Conservation (phyloP, 140 eudicot genomes). For the Senecio squalidus region DNA sequence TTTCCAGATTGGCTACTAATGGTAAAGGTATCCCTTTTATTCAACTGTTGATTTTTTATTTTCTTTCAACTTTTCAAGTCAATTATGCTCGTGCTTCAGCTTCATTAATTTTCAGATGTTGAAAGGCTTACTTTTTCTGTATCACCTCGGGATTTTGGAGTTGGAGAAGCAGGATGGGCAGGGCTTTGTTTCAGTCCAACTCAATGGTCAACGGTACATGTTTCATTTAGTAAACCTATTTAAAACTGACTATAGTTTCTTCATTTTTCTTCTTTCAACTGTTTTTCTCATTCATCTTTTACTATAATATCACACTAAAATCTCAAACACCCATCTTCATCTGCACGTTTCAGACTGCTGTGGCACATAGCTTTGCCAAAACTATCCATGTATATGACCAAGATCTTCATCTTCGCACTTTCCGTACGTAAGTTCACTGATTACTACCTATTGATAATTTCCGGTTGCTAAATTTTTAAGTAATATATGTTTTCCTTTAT, state of each 20-base stretch:
- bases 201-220: conserved; percentile 74
- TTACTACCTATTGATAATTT: background rate
- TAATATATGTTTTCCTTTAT: background rate
- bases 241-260: too few species aligned
- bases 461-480: background rate
- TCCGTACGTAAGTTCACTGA: conserved; percentile 59
- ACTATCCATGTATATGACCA: conserved; percentile 72
- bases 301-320: too few species aligned
- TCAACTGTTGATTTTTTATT: too few species aligned
- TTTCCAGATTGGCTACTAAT: conserved; percentile 45
- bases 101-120: conserved; percentile 54
- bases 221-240: background rate
- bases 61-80: conserved; percentile 1
- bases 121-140: conserved; percentile 62
- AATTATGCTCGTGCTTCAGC: conserved; percentile 1
- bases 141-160: conserved; percentile 71
- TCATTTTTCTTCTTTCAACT: too few species aligned
- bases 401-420: conserved; percentile 77
- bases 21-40: conserved; percentile 68
- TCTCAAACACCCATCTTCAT: too few species aligned
- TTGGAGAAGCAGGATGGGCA: conserved; percentile 94
- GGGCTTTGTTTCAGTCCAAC: conserved; percentile 81
- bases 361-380: conserved; percentile 76
- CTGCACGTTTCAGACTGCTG: conserved; percentile 66
- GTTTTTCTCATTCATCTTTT: too few species aligned